Percentiles rank a stretch among this genome's conserved stretches.
Conservation (phyloP, 169 alveolate species). For the Plasmodium billcollinsi region DNA sequence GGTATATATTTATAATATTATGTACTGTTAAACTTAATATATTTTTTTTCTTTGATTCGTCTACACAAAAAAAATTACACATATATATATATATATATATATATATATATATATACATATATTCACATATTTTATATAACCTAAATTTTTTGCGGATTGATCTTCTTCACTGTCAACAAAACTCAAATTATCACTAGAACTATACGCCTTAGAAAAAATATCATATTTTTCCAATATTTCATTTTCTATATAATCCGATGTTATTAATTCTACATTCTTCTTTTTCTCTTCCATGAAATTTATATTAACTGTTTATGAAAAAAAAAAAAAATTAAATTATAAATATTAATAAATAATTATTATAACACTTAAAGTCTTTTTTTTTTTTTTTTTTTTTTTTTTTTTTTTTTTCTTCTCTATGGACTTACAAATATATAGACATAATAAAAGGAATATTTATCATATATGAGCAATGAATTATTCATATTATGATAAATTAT, state of each 20-base stretch:
- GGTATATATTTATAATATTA: constrained; percentile 70
- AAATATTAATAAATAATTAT: no score
- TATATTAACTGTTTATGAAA: no score
- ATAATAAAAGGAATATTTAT: no score
- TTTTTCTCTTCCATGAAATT: constrained; percentile 4
- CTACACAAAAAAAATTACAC: constrained; percentile 9
- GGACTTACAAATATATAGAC: no score
- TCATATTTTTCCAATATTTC: constrained; percentile 71
- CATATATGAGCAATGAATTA: no score
- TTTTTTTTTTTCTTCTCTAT: no score
- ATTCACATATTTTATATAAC: constrained; percentile 6
- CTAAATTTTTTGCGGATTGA: constrained; percentile 67
- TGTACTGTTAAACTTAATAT: constrained; percentile 69
- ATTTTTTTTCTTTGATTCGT: constrained; percentile 35
- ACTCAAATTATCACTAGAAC: constrained; percentile 62
- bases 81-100: constrained; percentile 5
- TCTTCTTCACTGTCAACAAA: constrained; percentile 76
- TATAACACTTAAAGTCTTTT: no score
- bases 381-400: no score
- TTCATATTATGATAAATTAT: no score
- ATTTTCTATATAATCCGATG: constrained; percentile 41
- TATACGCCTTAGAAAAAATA: constrained; percentile 62
- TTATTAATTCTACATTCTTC: constrained; percentile 19
- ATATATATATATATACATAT: not conserved
- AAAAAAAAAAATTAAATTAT: no score